phyloP scores from a whole-genome alignment of 495 filamentous ascomycete species.

The Evansstolkia leycettana region DNA sequence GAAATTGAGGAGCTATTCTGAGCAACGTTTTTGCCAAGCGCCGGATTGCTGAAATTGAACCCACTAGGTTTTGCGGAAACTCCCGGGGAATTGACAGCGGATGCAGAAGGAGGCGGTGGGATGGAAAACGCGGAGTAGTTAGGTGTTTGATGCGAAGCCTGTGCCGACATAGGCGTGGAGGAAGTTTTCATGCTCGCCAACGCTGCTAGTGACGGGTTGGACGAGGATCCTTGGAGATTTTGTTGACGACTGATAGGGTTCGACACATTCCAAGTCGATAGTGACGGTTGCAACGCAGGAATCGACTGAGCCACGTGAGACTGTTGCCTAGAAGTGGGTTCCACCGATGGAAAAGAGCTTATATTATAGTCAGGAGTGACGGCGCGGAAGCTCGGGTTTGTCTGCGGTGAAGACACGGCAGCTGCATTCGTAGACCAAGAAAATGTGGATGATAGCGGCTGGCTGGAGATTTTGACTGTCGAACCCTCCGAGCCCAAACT shows the following conservation, averaged over 20 bases:
- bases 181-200: conserved; percentile 18
- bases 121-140: conserved; percentile 36
- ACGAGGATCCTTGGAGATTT: conserved; percentile 6
- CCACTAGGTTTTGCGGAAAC: conserved; percentile 4
- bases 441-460: conserved; percentile 24
- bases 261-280: conserved; percentile 15
- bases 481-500: conserved; percentile 21
- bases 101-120: conserved; percentile 27
- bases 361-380: conserved; percentile 42
- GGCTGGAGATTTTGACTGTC: conserved; percentile 12
- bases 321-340: conserved; percentile 22
- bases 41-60: conserved; percentile 3
- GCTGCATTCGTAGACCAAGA: conserved; percentile 32
- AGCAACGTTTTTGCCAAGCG: conserved; percentile 10
- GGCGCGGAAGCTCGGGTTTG: conserved; percentile 26
- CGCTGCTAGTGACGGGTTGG: conserved; percentile 14
- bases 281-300: conserved; percentile 21
- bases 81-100: not conserved
- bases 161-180: conserved; percentile 8
- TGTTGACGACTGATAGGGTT: conserved; percentile 6
- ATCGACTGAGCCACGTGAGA: conserved; percentile 18
- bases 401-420: conserved; percentile 10
- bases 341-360: conserved; percentile 35
- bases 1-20: conserved; percentile 10
- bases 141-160: conserved; percentile 13